Evolutionary conservation across 1,284 basidiomycete genomes (phyloP).

Genomic region (Ceratorhiza oryzae-sativae): DNA sequence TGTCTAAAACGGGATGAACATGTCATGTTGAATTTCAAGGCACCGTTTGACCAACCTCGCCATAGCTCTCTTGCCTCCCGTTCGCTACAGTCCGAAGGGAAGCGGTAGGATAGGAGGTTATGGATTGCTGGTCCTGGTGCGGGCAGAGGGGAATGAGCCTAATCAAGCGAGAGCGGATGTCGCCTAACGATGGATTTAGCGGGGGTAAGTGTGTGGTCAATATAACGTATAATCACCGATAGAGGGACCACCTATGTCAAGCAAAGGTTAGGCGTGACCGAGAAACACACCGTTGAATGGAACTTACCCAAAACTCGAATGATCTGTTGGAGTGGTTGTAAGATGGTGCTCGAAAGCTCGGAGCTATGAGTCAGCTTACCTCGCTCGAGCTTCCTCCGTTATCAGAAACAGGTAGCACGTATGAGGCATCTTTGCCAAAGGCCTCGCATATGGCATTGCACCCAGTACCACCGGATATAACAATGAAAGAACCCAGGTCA

Average conservation of each 20-base stretch:
- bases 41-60: constrained; percentile 54
- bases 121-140: constrained; percentile 72
- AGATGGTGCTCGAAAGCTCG: not conserved
- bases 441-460: constrained; percentile 81
- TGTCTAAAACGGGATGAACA: constrained; percentile 55
- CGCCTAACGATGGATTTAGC: constrained; percentile 57
- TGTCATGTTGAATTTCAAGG: no score
- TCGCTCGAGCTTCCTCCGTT: constrained; percentile 87
- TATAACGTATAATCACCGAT: constrained; percentile 62
- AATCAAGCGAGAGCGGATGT: constrained; percentile 82
- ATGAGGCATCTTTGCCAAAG: constrained; percentile 68
- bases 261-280: constrained; percentile 6
- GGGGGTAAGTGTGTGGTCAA: not conserved
- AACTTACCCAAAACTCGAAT: constrained; percentile 70
- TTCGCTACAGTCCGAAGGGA: constrained; percentile 72
- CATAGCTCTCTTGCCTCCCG: constrained; percentile 86
- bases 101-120: constrained; percentile 78
- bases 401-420: constrained; percentile 83
- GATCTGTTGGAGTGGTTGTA: constrained; percentile 53
- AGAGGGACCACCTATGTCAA: constrained; percentile 67
- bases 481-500: constrained; percentile 55
- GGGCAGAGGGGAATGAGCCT: constrained; percentile 76
- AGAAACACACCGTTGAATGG: constrained; percentile 7
- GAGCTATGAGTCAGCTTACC: constrained; percentile 28
- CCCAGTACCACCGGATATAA: constrained; percentile 84